phyloP scores from a whole-genome alignment of 345 rosid species.

The Orychophragmus violaceus region DNA sequence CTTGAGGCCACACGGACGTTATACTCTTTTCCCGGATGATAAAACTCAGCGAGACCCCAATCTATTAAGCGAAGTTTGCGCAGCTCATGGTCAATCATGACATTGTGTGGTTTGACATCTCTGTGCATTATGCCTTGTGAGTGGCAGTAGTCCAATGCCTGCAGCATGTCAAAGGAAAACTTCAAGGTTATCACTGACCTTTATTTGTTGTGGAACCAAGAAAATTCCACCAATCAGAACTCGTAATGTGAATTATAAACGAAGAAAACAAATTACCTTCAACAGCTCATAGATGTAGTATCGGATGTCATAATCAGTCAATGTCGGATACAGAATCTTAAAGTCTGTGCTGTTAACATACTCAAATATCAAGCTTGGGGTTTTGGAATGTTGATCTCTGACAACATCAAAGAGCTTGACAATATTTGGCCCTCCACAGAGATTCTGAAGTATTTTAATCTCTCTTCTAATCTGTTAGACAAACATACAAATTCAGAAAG shows the following conservation, averaged over 20 bases:
- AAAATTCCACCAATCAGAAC: neutral
- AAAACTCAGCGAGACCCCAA: constrained; percentile 90
- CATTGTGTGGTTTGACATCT: constrained; percentile 90
- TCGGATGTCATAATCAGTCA: constrained; percentile 88
- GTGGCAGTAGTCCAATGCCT: constrained; percentile 87
- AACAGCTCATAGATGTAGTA: constrained; percentile 82
- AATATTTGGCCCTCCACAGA: constrained; percentile 72
- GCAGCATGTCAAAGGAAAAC: constrained; percentile 11
- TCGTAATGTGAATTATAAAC: neutral
- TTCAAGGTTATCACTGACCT: neutral
- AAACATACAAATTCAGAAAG: neutral
- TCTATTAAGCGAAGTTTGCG: constrained; percentile 80
- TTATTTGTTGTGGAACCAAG: neutral
- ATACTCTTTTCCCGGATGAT: constrained; percentile 79
- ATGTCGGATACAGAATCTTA: constrained; percentile 73
- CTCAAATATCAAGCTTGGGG: constrained; percentile 86
- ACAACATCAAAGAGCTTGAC: constrained; percentile 79
- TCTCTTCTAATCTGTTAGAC: constrained; percentile 71
- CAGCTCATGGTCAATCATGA: constrained; percentile 85
- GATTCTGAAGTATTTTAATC: constrained; percentile 81
- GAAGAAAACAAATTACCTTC: constrained; percentile 42
- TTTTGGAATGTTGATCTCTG: constrained; percentile 80
- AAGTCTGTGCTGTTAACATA: constrained; percentile 84
- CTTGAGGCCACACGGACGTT: constrained; percentile 87
- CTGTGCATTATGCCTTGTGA: constrained; percentile 91